Evolutionary conservation across 75 land plant genomes (phyloP), one percentile per base, ranked within the genome.

Genomic region (Isoetes taiwanensis): DNA sequence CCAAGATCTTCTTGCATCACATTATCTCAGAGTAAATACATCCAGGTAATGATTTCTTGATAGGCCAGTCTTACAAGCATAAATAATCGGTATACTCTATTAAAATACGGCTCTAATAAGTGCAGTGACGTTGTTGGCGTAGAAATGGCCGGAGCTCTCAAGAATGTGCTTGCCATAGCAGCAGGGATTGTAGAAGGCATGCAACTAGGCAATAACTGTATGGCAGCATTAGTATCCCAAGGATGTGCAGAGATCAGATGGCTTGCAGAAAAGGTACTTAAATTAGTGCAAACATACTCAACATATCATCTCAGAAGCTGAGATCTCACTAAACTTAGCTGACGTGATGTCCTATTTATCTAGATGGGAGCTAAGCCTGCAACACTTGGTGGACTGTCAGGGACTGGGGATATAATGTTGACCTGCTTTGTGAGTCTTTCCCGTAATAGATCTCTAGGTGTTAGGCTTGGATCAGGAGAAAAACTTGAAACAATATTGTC

Each of bases 121-220:
- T 26, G 2, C 83, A 85, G 82, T 59, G 96, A 89, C 69, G 96
- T 89, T 12, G 78, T 76, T 66, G 96, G 96, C 50, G 96, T 85
- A 35, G 96, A 89, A 68, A 85, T 89, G 56, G 83, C 96, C 27
- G 96, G 96, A 37, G 96, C 96, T 39, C 67, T 89, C 14, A 89
- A 89, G 74, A 89, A 89, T 73, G 96, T 89, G 11, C 86, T 89
- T 52, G 96, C 96, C 19, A 89, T 89, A 58, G 96, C 96, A 1
- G 96, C 96, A 39, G 96, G 96, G 10, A 85, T 89, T 58, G 96
- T 89, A 12, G 96, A 82, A 48, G 96, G 90, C 43, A 82, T 89
- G 86, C 52, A 89, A 58, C 80, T 89, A 28, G 96, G 96, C 0
- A 81, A 89, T 69, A 89, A 89, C 48, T 85, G 83, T 54, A 89